Evolutionary conservation across 441 rosid species (phyloP).

Genomic region (Populus hybrid): DNA sequence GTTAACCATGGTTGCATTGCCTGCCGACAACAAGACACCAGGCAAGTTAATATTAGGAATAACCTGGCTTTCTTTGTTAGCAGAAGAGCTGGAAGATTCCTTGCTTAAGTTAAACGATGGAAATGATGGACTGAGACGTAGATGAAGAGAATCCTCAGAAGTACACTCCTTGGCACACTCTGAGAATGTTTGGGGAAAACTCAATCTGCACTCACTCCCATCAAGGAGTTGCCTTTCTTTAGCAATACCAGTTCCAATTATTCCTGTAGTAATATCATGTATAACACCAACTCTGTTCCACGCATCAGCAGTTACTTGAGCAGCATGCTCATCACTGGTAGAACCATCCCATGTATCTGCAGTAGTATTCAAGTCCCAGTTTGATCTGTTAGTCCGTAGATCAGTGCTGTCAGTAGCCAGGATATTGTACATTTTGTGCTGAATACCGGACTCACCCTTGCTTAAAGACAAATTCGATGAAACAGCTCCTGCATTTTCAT

Average conservation of each 20-base stretch:
- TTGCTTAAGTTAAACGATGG: conserved; percentile 23
- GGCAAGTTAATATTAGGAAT: conserved; percentile 25
- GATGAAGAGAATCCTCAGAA: conserved; percentile 48
- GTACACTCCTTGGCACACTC: conserved; percentile 25
- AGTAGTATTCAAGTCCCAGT: conserved; percentile 86
- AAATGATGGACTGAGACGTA: conserved; percentile 46
- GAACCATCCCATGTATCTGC: conserved; percentile 80
- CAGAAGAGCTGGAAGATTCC: conserved; percentile 32
- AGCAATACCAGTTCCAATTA: conserved; percentile 20
- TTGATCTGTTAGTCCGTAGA: conserved; percentile 45
- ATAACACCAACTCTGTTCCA: conserved; percentile 20
- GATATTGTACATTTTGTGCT: conserved; percentile 23
- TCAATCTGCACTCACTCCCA: conserved; percentile 22
- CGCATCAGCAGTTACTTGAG: conserved; percentile 25
- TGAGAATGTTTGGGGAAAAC: conserved; percentile 17
- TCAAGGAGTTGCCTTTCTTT: conserved; percentile 25
- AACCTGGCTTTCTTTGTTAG: conserved; percentile 17
- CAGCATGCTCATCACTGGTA: conserved; percentile 28
- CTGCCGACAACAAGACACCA: conserved; percentile 16
- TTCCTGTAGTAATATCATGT: conserved; percentile 24
- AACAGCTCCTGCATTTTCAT: conserved; percentile 32
- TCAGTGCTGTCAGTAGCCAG: conserved; percentile 22
- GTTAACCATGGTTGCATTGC: conserved; percentile 20
- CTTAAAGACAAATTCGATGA: conserved; percentile 53
- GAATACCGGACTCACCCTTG: conserved; percentile 33